Percentiles rank a stretch among this genome's conserved stretches.
Evolutionary conservation across 768 basidiomycete species (phyloP).

Genomic region (Lactifluus subvellereus): DNA sequence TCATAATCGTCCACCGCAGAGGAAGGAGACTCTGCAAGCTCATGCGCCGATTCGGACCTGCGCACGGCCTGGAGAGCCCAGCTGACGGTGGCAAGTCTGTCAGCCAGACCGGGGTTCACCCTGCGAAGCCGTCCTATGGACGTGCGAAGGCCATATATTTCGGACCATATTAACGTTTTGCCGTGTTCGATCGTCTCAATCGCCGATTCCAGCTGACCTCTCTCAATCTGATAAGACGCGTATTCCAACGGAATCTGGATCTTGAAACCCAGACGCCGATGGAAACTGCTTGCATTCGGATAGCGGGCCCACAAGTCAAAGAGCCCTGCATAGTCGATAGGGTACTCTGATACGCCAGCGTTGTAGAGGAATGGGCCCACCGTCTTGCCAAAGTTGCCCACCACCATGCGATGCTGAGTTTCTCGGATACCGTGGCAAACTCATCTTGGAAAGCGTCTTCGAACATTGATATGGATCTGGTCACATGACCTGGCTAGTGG

Average conservation of each 20-base stretch:
- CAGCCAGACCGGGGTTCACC: not conserved
- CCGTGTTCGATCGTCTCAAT: slow-evolving; percentile 7
- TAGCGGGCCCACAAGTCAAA: not conserved
- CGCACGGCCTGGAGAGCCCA: not conserved
- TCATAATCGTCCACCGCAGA: not conserved
- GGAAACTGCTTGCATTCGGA: not conserved
- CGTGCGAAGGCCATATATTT: slow-evolving; percentile 5
- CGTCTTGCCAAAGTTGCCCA: not conserved
- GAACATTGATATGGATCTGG: not conserved
- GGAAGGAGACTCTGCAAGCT: not conserved
- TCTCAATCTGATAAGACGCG: not conserved
- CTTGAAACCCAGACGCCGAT: not conserved
- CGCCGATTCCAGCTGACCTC: not conserved
- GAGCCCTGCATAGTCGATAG: not conserved
- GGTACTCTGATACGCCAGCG: not conserved
- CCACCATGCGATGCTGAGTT: not conserved
- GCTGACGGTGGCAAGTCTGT: not conserved
- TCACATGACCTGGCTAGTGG: not conserved
- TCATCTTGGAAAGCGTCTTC: slow-evolving; percentile 1
- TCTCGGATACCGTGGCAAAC: not conserved
- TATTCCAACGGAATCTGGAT: not conserved
- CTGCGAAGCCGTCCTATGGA: not conserved
- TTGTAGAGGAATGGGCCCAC: not conserved
- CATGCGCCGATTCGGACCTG: not conserved
- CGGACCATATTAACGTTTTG: slow-evolving; percentile 7